Percentiles rank a stretch among this genome's conserved stretches.
Conservation (phyloP, 495 filamentous ascomycete species). For the Terfezia claveryi region DNA sequence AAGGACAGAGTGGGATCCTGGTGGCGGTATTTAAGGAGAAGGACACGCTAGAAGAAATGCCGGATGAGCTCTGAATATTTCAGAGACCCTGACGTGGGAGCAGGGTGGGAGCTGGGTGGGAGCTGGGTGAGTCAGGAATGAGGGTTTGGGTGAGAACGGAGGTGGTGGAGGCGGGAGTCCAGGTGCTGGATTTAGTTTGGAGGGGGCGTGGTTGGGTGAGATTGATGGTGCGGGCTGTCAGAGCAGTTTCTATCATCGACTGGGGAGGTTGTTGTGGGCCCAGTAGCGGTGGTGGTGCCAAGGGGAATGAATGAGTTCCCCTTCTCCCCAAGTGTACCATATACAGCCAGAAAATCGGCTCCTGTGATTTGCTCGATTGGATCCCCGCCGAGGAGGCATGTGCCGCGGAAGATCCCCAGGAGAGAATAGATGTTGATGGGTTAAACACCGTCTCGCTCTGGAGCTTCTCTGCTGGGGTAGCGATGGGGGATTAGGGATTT, state of each 20-base stretch:
- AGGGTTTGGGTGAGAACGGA: constrained; percentile 1
- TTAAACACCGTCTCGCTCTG: constrained; percentile 9
- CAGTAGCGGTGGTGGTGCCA: not conserved
- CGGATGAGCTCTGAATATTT: constrained; percentile 13
- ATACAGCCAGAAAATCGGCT: constrained; percentile 5
- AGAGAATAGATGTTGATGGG: constrained; percentile 7
- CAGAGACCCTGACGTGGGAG: no score
- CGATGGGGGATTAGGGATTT: constrained; percentile 11
- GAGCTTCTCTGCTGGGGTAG: constrained; percentile 4
- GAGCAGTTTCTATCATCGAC: not conserved
- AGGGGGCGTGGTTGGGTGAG: not conserved
- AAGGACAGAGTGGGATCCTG: constrained; percentile 7
- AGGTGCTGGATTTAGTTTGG: constrained; percentile 2
- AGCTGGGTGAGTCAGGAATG: not conserved
- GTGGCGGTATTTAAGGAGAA: constrained; percentile 19
- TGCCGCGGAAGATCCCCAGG: constrained; percentile 11
- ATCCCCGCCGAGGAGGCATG: constrained; percentile 13
- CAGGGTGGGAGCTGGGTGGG: not conserved
- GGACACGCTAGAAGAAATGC: constrained; percentile 12
- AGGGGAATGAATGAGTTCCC: not conserved
- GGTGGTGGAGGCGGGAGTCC: not conserved
- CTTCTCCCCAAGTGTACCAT: constrained; percentile 4
- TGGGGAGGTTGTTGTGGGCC: not conserved
- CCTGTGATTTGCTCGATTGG: constrained; percentile 5
- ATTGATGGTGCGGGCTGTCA: not conserved